Base-by-base conservation (phyloP, 106 monocot species). In the Dioscorea zingiberensis region DNA sequence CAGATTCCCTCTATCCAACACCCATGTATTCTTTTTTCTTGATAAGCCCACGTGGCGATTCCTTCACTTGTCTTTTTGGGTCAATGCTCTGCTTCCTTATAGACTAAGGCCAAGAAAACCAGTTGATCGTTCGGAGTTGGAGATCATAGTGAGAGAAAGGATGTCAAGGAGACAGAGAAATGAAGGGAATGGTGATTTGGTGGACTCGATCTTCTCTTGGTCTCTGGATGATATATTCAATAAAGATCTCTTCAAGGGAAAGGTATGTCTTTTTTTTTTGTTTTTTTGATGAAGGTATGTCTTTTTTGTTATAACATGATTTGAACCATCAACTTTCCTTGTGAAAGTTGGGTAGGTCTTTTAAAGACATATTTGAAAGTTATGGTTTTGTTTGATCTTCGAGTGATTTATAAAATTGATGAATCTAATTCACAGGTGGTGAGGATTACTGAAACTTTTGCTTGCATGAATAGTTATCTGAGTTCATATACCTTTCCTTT, bases 211-310 rank as follows among this genome's bases (percentile, higher is more conserved):
- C 0, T 76, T 76, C 62, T 63, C 69, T 10, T 76, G 76, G 76
- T 56, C 76, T 17, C 44, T 69, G 25, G 18, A 69, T n/a, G 69
- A 76, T 49, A 49, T 76, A 10, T 63, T 76, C 55, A 55, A 76
- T 27, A 9, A 27, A 12, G 63, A 64, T 15, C 47, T 76, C 21
- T 21, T 63, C 44, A 55, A 76, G 51, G 21, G 56, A 17, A 62
- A 76, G 62, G 76, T 69, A 1, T 22, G 58, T 46, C 22, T 12
- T 56, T 23, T 56, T 21, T 56, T 53, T 3, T 15, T 4, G 16
- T n/a, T n/a, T n/a, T n/a, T n/a, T n/a, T n/a, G n/a, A n/a, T n/a
- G n/a, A n/a, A n/a, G n/a, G n/a, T n/a, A n/a, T n/a, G n/a, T n/a
- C n/a, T n/a, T n/a, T n/a, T n/a, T n/a, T n/a, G n/a, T n/a, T n/a